phyloP scores from a whole-genome alignment of 2,329 filamentous ascomycete genomes.

The Neofusicoccum umdonicola region DNA sequence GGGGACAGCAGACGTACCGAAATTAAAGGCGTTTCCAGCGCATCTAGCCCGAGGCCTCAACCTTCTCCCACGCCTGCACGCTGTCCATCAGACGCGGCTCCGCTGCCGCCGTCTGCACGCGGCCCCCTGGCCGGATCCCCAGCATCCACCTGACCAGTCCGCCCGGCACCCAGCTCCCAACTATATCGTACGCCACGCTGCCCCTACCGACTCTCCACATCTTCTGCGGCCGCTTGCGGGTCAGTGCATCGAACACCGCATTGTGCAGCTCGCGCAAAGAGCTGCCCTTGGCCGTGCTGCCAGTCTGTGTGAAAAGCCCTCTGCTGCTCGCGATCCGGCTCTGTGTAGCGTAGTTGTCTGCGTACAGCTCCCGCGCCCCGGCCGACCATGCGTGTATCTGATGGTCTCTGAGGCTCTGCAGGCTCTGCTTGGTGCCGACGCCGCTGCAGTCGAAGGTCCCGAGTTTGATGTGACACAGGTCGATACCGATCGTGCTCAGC shows the following conservation, averaged over 20 bases:
- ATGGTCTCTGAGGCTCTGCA: constrained; percentile 33
- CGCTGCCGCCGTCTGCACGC: constrained; percentile 26
- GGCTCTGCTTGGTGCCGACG: constrained; percentile 48
- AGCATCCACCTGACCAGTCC: constrained; percentile 90
- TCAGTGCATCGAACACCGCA: constrained; percentile 85
- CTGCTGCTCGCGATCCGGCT: constrained; percentile 45
- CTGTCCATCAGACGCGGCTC: constrained; percentile 43
- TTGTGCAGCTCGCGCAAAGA: constrained; percentile 78
- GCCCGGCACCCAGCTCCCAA: constrained; percentile 76
- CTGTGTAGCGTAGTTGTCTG: constrained; percentile 38
- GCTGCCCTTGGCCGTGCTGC: constrained; percentile 57
- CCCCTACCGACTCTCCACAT: constrained; percentile 81
- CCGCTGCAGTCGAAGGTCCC: constrained; percentile 84
- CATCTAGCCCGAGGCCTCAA: constrained; percentile 29
- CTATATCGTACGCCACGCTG: constrained; percentile 77
- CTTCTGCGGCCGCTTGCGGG: constrained; percentile 57
- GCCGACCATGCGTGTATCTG: constrained; percentile 39
- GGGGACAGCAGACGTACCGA: constrained; percentile 2
- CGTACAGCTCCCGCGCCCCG: constrained; percentile 35
- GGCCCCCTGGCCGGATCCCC: constrained; percentile 59
- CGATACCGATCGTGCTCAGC: constrained; percentile 70
- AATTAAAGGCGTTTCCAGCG: constrained; percentile 15
- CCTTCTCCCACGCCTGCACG: constrained; percentile 47
- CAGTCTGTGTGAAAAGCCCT: constrained; percentile 51
- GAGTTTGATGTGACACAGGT: constrained; percentile 83